phyloP scores from a whole-genome alignment of 768 basidiomycete genomes.

The Xerocomellus amylosporus region DNA sequence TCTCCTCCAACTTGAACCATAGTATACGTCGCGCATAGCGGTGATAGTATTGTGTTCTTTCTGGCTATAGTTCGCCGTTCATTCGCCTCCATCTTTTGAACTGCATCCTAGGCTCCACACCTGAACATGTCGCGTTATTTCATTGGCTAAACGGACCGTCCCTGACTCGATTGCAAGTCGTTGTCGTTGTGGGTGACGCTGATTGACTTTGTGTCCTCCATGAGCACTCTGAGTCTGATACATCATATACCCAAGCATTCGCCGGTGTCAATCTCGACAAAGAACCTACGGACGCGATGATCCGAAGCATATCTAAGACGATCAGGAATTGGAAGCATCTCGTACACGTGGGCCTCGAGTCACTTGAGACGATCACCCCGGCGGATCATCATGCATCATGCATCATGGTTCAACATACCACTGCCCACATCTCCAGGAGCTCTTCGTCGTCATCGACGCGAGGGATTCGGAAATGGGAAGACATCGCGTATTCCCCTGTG shows the following conservation, averaged over 20 bases:
- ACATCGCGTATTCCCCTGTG: background rate
- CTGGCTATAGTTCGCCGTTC: background rate
- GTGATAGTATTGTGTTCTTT: background rate
- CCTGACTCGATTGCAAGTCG: background rate
- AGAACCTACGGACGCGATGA: too few species aligned
- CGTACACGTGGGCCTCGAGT: background rate
- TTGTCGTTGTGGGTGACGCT: too few species aligned
- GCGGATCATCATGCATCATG: too few species aligned
- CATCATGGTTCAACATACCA: background rate
- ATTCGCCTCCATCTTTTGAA: background rate
- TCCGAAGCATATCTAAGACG: background rate
- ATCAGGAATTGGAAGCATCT: background rate
- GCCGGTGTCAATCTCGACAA: too few species aligned
- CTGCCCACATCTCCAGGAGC: background rate
- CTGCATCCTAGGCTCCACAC: background rate
- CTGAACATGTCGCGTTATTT: background rate
- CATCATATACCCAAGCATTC: too few species aligned
- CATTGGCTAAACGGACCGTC: background rate
- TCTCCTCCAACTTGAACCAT: too few species aligned
- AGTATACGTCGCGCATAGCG: background rate
- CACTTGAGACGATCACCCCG: background rate
- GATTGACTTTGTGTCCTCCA: too few species aligned
- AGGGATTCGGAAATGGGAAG: background rate
- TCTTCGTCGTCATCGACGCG: background rate
- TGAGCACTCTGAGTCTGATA: too few species aligned